Conservation (phyloP, 148 eudicot genomes). For the Chenopodium quinoa region DNA sequence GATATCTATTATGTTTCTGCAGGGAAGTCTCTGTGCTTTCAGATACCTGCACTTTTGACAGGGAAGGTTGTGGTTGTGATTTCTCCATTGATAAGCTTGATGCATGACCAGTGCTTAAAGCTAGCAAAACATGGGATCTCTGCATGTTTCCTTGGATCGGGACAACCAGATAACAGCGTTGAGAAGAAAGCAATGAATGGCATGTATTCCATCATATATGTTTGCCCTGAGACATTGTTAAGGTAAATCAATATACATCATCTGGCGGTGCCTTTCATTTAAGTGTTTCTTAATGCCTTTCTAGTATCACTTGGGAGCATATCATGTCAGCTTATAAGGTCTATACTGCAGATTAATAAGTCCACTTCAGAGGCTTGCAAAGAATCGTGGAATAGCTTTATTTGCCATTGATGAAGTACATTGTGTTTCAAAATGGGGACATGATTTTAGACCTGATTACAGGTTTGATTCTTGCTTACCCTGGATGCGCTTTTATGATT, state of each 20-base stretch:
- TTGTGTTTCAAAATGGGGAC: constrained; percentile 98
- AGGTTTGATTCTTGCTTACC: constrained; percentile 44
- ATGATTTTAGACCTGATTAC: constrained; percentile 96
- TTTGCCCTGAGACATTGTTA: constrained; percentile 89
- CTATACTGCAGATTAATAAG: constrained; percentile 54
- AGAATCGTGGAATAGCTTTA: constrained; percentile 76
- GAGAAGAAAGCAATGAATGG: constrained; percentile 91
- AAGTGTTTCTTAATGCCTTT: neutral
- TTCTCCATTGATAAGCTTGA: constrained; percentile 94
- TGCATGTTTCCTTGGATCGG: constrained; percentile 97
- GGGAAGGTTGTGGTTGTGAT: constrained; percentile 89
- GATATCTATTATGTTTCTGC: constrained; percentile 23
- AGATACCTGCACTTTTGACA: constrained; percentile 83
- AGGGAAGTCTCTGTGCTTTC: constrained; percentile 96
- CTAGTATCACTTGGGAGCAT: neutral
- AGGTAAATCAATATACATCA: constrained; percentile 41
- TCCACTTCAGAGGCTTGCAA: constrained; percentile 85
- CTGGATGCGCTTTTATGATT: neutral
- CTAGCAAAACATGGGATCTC: constrained; percentile 84
- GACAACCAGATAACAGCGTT: constrained; percentile 72
- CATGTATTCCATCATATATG: constrained; percentile 64
- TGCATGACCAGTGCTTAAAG: constrained; percentile 97
- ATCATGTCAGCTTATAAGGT: constrained; percentile 2
- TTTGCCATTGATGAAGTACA: constrained; percentile 97
- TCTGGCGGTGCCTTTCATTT: constrained; percentile 2